A percentile compares a stretch with the other conserved stretches of the same genome.
Evolutionary conservation across 768 basidiomycete genomes (phyloP).

Genomic region (Cyclocybe cylindracea): DNA sequence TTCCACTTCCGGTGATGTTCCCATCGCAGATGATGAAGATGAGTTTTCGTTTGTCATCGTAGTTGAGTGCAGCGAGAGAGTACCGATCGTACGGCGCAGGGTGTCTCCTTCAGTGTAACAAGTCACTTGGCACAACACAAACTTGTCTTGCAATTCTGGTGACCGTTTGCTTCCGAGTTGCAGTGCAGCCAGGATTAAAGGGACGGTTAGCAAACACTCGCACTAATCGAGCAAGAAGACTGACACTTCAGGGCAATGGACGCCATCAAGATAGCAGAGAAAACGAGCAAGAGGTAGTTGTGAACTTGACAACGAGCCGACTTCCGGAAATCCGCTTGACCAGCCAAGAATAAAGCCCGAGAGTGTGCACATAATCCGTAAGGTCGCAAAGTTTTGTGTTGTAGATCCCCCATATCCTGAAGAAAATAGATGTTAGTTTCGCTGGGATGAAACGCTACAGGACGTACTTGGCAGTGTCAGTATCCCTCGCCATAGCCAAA

Average conservation of each 20-base stretch:
- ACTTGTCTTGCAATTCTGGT: constrained; percentile 93
- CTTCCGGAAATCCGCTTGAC: constrained; percentile 78
- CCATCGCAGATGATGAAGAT: constrained; percentile 94
- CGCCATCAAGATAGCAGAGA: constrained; percentile 73
- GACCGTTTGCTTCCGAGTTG: constrained; percentile 80
- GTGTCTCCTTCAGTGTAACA: constrained; percentile 98
- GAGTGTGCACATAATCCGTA: constrained; percentile 84
- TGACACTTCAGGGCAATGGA: constrained; percentile 85
- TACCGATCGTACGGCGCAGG: constrained; percentile 87
- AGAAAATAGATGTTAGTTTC: constrained; percentile 8
- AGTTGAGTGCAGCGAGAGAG: constrained; percentile 85
- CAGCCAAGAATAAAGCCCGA: constrained; percentile 66
- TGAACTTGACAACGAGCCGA: constrained; percentile 79
- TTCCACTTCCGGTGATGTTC: constrained; percentile 93
- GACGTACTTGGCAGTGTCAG: constrained; percentile 48
- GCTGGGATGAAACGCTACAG: not conserved
- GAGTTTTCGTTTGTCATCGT: constrained; percentile 95
- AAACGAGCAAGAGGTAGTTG: constrained; percentile 78
- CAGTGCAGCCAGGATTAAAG: constrained; percentile 83
- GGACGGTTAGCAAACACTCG: not conserved
- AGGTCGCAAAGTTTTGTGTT: constrained; percentile 78
- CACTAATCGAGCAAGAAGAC: constrained; percentile 23
- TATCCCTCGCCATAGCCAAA: constrained; percentile 46
- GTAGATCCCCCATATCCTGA: constrained; percentile 83
- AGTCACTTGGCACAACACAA: constrained; percentile 89